Percentiles rank a stretch among this genome's conserved stretches.
phyloP scores from a whole-genome alignment of 441 rosid genomes.

The Corymbia calophylla region DNA sequence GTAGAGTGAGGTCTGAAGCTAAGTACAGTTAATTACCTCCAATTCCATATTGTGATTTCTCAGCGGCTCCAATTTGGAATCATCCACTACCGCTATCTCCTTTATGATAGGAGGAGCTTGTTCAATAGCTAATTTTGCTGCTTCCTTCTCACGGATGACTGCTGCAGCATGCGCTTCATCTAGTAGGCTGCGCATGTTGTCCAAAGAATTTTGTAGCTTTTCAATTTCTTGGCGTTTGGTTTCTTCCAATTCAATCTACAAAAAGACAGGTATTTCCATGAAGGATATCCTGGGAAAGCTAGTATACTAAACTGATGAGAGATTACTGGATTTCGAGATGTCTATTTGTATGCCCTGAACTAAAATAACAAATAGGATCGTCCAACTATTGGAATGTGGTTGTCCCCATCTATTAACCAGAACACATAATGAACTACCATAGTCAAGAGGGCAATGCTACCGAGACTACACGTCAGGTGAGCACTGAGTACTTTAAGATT shows the following conservation, averaged over 20 bases:
- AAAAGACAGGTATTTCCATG: neutral
- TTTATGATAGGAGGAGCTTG: constrained; percentile 59
- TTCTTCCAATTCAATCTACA: constrained; percentile 68
- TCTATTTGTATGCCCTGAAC: neutral
- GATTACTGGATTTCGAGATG: neutral
- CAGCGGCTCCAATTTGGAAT: constrained; percentile 36
- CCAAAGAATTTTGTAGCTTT: constrained; percentile 36
- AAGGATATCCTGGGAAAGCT: neutral
- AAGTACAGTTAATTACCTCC: constrained; percentile 28
- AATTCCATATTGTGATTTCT: constrained; percentile 33
- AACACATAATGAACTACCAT: neutral
- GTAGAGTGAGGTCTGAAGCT: neutral
- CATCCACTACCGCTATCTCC: constrained; percentile 55
- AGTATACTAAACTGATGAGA: neutral
- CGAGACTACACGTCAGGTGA: neutral
- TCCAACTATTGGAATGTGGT: neutral
- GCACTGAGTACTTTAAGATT: neutral
- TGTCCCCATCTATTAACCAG: neutral
- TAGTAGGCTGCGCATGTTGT: constrained; percentile 39
- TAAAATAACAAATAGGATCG: neutral
- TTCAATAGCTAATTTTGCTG: constrained; percentile 51
- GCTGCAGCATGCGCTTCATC: constrained; percentile 41
- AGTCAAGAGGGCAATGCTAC: neutral
- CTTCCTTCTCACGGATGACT: constrained; percentile 44
- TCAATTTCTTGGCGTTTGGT: constrained; percentile 52